A percentile compares a stretch with the other conserved stretches of the same genome.
phyloP scores from a whole-genome alignment of 768 basidiomycete genomes.

The Zangia roseola region DNA sequence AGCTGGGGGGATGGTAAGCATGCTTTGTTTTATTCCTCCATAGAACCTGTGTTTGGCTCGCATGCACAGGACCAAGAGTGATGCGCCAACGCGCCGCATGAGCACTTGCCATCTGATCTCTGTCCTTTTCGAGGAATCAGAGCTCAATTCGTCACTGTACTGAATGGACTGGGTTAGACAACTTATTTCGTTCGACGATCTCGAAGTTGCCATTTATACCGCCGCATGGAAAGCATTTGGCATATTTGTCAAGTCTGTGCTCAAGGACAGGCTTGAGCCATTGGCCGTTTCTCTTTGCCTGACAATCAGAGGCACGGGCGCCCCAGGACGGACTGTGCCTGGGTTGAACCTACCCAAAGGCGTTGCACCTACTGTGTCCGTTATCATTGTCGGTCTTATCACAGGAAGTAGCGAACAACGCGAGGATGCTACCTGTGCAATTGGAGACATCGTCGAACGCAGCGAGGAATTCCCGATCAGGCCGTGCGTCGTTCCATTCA shows the following conservation, averaged over 20 bases:
- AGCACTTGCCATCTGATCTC: conserved; percentile 79
- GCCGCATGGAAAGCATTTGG: conserved; percentile 85
- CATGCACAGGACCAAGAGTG: conserved; percentile 70
- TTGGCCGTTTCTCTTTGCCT: conserved; percentile 87
- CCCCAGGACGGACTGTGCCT: conserved; percentile 72
- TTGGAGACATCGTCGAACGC: conserved; percentile 91
- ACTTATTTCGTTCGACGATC: conserved; percentile 82
- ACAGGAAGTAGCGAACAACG: conserved; percentile 93
- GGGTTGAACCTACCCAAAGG: conserved; percentile 88
- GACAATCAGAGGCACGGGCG: conserved; percentile 83
- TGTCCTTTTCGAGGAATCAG: conserved; percentile 79
- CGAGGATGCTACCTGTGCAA: conserved; percentile 94
- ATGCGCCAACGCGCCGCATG: conserved; percentile 65
- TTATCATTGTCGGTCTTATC: conserved; percentile 90
- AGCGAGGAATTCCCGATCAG: conserved; percentile 87
- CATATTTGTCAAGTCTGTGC: conserved; percentile 81
- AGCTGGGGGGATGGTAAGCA: conserved; percentile 82
- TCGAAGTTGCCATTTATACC: conserved; percentile 68
- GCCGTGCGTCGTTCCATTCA: conserved; percentile 95
- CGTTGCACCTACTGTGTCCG: conserved; percentile 77
- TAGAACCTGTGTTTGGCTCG: neutral
- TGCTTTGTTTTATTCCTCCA: neutral
- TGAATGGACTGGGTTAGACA: conserved; percentile 94
- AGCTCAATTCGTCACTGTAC: conserved; percentile 81
- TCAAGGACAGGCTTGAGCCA: conserved; percentile 91